Conservation (phyloP, 129 eudicot species). For the Tagetes erecta region DNA sequence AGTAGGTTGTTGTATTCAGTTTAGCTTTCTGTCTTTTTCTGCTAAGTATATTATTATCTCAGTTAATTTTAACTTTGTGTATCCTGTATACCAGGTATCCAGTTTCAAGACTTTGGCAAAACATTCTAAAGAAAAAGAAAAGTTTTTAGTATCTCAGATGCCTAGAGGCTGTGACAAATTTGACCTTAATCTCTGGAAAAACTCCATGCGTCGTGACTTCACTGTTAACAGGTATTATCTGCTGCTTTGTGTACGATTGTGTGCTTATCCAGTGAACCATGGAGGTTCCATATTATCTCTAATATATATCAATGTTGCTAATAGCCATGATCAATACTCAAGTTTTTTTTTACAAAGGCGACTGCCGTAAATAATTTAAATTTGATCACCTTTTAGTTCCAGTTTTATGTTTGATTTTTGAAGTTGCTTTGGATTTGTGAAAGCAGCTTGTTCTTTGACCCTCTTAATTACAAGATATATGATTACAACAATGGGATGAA, state of each 20-base stretch:
- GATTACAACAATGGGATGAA: conserved; percentile 70
- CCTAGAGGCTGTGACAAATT: conserved; percentile 46
- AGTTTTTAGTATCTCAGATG: conserved; percentile 34
- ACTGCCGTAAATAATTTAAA: neutral
- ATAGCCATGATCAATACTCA: neutral
- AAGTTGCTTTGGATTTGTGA: conserved; percentile 31
- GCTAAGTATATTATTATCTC: conserved; percentile 15
- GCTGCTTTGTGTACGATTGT: neutral
- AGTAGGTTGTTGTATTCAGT: conserved; percentile 46
- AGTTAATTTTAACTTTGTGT: neutral
- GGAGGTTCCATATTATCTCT: neutral
- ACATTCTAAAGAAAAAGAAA: conserved; percentile 38
- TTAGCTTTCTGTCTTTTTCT: neutral
- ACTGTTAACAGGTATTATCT: conserved; percentile 78
- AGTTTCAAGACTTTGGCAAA: conserved; percentile 68
- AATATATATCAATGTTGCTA: neutral
- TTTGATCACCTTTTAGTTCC: neutral
- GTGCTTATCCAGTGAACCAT: neutral
- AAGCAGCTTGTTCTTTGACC: conserved; percentile 90
- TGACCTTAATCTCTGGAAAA: conserved; percentile 65
- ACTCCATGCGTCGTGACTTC: conserved; percentile 78
- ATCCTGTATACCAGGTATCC: conserved; percentile 59
- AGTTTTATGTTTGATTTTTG: neutral
- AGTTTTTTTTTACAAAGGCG: neutral
- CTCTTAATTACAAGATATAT: conserved; percentile 59